Conservation (phyloP, 768 basidiomycete genomes). For the Strobilomyces confusus region DNA sequence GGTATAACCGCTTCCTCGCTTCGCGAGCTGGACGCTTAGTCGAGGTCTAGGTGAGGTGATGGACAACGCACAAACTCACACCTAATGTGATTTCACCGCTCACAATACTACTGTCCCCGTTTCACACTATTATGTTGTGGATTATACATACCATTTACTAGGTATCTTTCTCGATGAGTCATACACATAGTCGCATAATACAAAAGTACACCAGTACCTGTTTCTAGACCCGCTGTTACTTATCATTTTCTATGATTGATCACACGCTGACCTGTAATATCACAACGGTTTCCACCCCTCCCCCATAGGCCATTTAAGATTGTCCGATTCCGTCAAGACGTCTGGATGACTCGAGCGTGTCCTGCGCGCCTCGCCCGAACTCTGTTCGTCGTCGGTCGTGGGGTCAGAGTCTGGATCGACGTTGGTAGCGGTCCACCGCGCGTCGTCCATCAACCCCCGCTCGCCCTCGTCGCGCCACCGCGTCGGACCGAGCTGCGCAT, state of each 20-base stretch:
- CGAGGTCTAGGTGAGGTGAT: slow-evolving; percentile 4
- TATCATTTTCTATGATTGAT: neutral
- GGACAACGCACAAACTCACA: neutral
- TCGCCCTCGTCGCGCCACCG: slow-evolving; percentile 34
- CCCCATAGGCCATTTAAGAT: slow-evolving; percentile 58
- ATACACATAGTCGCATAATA: slow-evolving; percentile 17
- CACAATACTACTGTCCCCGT: neutral
- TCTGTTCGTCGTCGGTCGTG: slow-evolving; percentile 25
- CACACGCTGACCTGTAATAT: slow-evolving; percentile 1
- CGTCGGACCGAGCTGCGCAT: slow-evolving; percentile 23
- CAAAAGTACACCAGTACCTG: slow-evolving; percentile 7
- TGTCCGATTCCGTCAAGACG: slow-evolving; percentile 35
- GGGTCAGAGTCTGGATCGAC: slow-evolving; percentile 21
- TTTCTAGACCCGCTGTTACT: slow-evolving; percentile 1
- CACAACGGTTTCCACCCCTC: slow-evolving; percentile 51
- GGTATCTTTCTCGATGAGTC: slow-evolving; percentile 21
- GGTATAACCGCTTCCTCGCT: slow-evolving; percentile 27
- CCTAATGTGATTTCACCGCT: neutral
- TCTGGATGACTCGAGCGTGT: slow-evolving; percentile 8
- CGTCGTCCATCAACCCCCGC: slow-evolving; percentile 36
- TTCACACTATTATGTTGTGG: slow-evolving; percentile 13
- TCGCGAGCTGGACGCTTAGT: neutral
- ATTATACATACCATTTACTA: slow-evolving; percentile 16
- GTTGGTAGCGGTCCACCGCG: slow-evolving; percentile 29
- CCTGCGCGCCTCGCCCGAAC: slow-evolving; percentile 16